These are phyloP conservation scores for Stachybotrys elegans DNA, from an alignment of 2,329 filamentous ascomycete species.

Conservation along the genomic window DNA sequence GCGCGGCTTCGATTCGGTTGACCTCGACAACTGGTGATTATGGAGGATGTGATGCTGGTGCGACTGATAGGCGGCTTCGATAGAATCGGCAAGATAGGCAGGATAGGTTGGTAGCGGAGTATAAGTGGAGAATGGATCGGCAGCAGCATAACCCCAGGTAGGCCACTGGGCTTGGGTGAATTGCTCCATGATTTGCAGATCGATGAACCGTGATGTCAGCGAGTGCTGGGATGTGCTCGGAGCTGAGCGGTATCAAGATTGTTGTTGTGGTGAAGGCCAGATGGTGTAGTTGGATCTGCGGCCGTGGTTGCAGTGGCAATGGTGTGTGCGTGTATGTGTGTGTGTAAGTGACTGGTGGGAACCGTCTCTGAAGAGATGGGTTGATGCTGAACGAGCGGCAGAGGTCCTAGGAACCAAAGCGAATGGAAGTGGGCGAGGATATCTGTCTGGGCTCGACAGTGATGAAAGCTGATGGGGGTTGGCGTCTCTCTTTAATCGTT, in stretches of 20 bases:
- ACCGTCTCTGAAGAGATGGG: no score
- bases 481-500: slow-evolving; percentile 7
- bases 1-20: slow-evolving; percentile 45
- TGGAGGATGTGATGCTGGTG: slow-evolving; percentile 31
- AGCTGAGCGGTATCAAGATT: no score
- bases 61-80: slow-evolving; percentile 28
- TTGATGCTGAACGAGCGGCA: no score
- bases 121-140: slow-evolving; percentile 24
- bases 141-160: slow-evolving; percentile 26
- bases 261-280: no score
- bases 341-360: no score
- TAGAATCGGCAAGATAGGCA: slow-evolving; percentile 30
- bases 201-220: neutral
- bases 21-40: slow-evolving; percentile 33
- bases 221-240: neutral
- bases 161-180: slow-evolving; percentile 30
- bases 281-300: no score
- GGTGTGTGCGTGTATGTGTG: no score
- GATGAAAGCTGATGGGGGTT: slow-evolving; percentile 8
- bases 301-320: no score
- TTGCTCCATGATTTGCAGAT: slow-evolving; percentile 20
- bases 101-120: slow-evolving; percentile 27
- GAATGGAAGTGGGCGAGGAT: no score
- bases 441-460: no score
- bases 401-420: no score